Percentiles rank a stretch among this genome's conserved stretches.
These are phyloP conservation scores for Pyrus bretschneideri DNA, from an alignment of 306 rosid species.

Conservation along the genomic window DNA sequence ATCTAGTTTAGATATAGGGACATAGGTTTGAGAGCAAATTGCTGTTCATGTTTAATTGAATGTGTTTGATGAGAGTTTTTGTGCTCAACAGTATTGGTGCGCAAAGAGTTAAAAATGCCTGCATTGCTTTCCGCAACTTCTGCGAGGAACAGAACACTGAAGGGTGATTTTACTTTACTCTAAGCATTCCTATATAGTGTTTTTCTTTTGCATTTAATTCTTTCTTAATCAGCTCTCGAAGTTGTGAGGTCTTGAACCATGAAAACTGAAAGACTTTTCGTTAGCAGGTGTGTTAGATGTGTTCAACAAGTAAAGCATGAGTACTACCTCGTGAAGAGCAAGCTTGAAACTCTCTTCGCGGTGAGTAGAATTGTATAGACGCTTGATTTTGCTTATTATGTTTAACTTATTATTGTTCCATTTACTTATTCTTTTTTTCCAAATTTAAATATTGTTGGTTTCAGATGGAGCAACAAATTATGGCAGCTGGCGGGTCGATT, in stretches of 20 bases:
- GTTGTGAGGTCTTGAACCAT: background rate
- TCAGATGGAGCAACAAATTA: constrained; percentile 92
- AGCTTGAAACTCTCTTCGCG: constrained; percentile 73
- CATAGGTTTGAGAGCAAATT: background rate
- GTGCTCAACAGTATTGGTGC: constrained; percentile 74
- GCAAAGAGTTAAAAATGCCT: constrained; percentile 74
- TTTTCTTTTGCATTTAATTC: background rate
- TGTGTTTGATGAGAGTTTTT: constrained; percentile 9
- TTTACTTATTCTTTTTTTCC: background rate
- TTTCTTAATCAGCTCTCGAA: background rate
- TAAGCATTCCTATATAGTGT: background rate
- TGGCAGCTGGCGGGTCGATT: constrained; percentile 90
- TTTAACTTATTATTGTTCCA: background rate
- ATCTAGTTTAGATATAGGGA: background rate
- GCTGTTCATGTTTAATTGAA: background rate
- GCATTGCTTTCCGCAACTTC: constrained; percentile 71
- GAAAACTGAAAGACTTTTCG: background rate
- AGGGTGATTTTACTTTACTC: constrained; percentile 54
- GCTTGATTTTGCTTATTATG: background rate
- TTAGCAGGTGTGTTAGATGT: constrained; percentile 70
- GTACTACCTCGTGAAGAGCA: constrained; percentile 70
- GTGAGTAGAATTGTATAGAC: constrained; percentile 31
- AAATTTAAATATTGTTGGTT: constrained; percentile 16
- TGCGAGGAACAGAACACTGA: constrained; percentile 80
- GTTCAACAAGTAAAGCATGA: constrained; percentile 86